phyloP scores from a whole-genome alignment of 306 rosid genomes.

The Aeschynomene evenia region DNA sequence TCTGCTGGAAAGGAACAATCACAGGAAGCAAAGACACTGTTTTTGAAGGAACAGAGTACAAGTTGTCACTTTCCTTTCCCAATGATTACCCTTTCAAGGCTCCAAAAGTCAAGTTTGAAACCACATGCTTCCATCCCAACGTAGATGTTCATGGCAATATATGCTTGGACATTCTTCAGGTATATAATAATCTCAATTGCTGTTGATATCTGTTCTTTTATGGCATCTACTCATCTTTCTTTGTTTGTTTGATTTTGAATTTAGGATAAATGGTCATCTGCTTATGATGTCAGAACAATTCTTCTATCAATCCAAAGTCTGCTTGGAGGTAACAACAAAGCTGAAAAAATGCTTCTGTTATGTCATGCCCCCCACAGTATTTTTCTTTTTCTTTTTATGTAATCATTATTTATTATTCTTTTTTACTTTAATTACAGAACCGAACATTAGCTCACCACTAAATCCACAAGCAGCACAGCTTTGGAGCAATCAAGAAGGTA shows the following conservation, averaged over 20 bases:
- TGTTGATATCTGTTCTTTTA: neutral
- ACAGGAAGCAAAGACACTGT: constrained; percentile 90
- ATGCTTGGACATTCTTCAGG: constrained; percentile 99
- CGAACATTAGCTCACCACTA: constrained; percentile 86
- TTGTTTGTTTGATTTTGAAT: constrained; percentile 1
- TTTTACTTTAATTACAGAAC: constrained; percentile 48
- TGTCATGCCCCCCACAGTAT: too few species aligned
- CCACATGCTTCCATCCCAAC: constrained; percentile 86
- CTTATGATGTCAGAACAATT: constrained; percentile 79
- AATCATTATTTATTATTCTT: neutral
- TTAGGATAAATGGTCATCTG: constrained; percentile 91
- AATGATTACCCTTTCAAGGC: constrained; percentile 93
- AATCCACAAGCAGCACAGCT: constrained; percentile 93
- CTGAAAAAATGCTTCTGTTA: neutral
- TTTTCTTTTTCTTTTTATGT: neutral
- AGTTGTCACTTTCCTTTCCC: constrained; percentile 70
- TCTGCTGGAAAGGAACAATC: constrained; percentile 97
- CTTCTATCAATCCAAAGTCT: constrained; percentile 80
- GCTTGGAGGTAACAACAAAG: constrained; percentile 63
- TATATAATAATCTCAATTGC: constrained; percentile 1
- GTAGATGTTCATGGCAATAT: constrained; percentile 82
- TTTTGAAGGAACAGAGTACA: constrained; percentile 88
- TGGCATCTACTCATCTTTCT: neutral
- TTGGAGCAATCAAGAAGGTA: constrained; percentile 96
- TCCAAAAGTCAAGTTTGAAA: constrained; percentile 92